Percentiles rank a stretch among this genome's conserved stretches.
These are phyloP conservation scores for Stenocarpella maydis DNA, from an alignment of 2,329 filamentous ascomycete species.

Conservation along the genomic window DNA sequence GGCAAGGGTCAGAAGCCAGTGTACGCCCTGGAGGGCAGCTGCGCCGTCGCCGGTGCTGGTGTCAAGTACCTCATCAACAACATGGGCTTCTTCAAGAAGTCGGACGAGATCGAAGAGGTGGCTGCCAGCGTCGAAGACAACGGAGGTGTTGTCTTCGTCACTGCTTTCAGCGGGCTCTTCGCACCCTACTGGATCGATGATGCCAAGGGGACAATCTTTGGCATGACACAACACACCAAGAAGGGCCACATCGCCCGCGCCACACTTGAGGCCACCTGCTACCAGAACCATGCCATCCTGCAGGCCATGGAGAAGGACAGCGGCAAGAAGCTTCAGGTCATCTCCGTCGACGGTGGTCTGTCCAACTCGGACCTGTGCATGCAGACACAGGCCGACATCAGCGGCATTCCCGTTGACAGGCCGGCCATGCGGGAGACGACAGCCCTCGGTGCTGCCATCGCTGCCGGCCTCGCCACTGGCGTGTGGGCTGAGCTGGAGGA, in stretches of 20 bases:
- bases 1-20: conserved; percentile 66
- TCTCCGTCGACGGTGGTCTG: conserved; percentile 90
- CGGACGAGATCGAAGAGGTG: conserved; percentile 58
- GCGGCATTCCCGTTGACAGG: conserved; percentile 81
- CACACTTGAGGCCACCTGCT: conserved; percentile 90
- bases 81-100: conserved; percentile 64
- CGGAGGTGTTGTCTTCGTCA: conserved; percentile 86
- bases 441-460: conserved; percentile 86
- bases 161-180: conserved; percentile 89
- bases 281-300: conserved; percentile 90
- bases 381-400: conserved; percentile 90
- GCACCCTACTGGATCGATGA: conserved; percentile 96
- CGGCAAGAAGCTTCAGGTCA: conserved; percentile 74
- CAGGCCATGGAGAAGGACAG: conserved; percentile 92
- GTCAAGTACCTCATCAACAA: conserved; percentile 78
- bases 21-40: conserved; percentile 85
- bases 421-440: conserved; percentile 92
- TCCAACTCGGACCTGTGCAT: conserved; percentile 89
- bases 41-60: conserved; percentile 82
- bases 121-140: conserved; percentile 70
- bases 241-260: conserved; percentile 88
- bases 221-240: conserved; percentile 85
- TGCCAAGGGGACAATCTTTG: conserved; percentile 87
- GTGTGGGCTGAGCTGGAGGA: conserved; percentile 82
- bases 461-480: conserved; percentile 83